phyloP scores from a whole-genome alignment of 306 rosid genomes.

The Cajanus cajan region DNA sequence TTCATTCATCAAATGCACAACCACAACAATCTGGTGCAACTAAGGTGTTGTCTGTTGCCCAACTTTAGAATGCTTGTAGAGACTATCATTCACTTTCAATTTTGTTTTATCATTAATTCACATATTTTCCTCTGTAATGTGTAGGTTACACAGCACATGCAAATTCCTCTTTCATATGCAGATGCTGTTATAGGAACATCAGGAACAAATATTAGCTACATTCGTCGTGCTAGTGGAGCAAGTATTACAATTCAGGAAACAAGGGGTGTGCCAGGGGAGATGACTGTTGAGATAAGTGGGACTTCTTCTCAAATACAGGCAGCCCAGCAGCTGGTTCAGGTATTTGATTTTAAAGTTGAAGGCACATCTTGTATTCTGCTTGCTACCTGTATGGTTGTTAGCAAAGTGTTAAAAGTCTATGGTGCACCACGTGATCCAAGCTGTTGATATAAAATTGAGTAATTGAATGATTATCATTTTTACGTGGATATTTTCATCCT shows the following conservation, averaged over 20 bases:
- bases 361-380: background rate
- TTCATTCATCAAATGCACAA: conserved; percentile 25
- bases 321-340: conserved; percentile 50
- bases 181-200: conserved; percentile 48
- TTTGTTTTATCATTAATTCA: background rate
- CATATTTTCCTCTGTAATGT: background rate
- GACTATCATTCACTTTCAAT: background rate
- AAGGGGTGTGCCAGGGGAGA: conserved; percentile 48
- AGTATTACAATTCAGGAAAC: conserved; percentile 48
- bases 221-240: conserved; percentile 49
- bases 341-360: conserved; percentile 19
- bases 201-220: conserved; percentile 48
- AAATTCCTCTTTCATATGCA: conserved; percentile 50
- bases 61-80: background rate
- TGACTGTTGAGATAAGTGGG: conserved; percentile 53
- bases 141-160: conserved; percentile 52
- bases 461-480: background rate
- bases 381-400: background rate
- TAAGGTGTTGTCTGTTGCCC: conserved; percentile 29
- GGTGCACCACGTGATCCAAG: background rate
- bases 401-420: background rate
- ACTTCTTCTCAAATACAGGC: conserved; percentile 43
- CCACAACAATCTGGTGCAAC: conserved; percentile 35
- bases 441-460: background rate
- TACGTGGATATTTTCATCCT: background rate